Base-by-base conservation (phyloP, 192 early-diverging fungal genomes). In the Umbelopsis isabellina region DNA sequence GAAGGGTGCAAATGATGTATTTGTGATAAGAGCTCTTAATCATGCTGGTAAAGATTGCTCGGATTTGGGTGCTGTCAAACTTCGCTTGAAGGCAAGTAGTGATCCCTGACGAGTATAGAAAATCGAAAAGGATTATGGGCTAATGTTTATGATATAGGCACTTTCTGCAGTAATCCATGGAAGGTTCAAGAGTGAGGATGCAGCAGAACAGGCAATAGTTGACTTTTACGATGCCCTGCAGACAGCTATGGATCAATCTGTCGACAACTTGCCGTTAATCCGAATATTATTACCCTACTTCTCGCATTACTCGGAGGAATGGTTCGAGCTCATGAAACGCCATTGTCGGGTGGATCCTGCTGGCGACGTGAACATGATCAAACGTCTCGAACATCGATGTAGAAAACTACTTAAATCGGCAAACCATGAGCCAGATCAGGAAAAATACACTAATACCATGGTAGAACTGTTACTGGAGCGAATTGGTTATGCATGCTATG, bases 281-380 rank as follows among this genome's bases (percentile, higher is more conserved):
- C 27, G 55, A 61, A 35, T 61, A 25, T 61, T 61, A 25, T n/a
- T 61, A n/a, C 55, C 55, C 1, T 61, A 35, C 18, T 61, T 61
- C 37, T 61, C 55, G 2, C 55, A 61, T 25, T 61, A 61, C 18
- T 61, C 55, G 18, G 55, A 61, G 0, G 55, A 61, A 35, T 61
- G 55, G 55, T 18, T 61, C 0, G 15, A 61, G 13, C 30, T 61
- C 12, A 61, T 61, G 55, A 11, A 61, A 35, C 21, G 33, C 4
- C 33, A 61, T n/a, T 61, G 55, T 25, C 10, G 25, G 2, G 10
- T 61, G 30, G 55, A 61, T 35, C 23, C 55, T 16, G 33, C 27
- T 8, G 55, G 27, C 15, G 30, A 61, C 5, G 25, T 61, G 27
- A 25, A 30, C 11, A 35, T 16, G 18, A 25, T 61, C 1, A 35